A percentile compares a stretch with the other conserved stretches of the same genome.
Evolutionary conservation across 495 filamentous ascomycete species (phyloP).

Genomic region (Trichoderma gamsii): DNA sequence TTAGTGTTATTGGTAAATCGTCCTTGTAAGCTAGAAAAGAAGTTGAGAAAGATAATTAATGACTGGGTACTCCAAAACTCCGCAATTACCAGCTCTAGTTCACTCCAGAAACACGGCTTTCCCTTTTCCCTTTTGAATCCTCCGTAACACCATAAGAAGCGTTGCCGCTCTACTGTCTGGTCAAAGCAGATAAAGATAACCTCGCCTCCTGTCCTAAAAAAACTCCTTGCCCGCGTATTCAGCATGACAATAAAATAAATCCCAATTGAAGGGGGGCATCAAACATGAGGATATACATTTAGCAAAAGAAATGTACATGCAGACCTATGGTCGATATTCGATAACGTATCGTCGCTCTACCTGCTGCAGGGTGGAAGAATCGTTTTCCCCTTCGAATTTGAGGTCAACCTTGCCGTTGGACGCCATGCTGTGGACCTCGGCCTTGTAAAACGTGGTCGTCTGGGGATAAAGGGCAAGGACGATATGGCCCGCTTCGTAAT

Average conservation of each 20-base stretch:
- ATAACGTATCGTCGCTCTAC: conserved; percentile 75
- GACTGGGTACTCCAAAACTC: not conserved
- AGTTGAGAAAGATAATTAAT: too few species aligned
- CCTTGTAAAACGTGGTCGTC: conserved; percentile 95
- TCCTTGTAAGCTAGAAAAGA: too few species aligned
- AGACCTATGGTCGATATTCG: conserved; percentile 49
- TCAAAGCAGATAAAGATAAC: not conserved
- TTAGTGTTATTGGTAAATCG: too few species aligned
- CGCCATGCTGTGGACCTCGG: conserved; percentile 77
- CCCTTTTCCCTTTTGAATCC: not conserved
- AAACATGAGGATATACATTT: not conserved
- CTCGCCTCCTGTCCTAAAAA: not conserved
- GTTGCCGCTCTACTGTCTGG: conserved; percentile 7
- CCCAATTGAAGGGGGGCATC: not conserved
- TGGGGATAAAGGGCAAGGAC: conserved; percentile 81
- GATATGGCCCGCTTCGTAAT: conserved; percentile 71
- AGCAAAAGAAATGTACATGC: not conserved
- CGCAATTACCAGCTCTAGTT: not conserved
- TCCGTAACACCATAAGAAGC: not conserved
- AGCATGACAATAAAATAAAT: not conserved
- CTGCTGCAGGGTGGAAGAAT: conserved; percentile 68
- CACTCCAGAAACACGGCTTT: not conserved
- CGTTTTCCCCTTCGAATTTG: conserved; percentile 83
- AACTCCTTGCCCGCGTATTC: not conserved
- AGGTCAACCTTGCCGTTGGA: conserved; percentile 49